A percentile compares a stretch with the other conserved stretches of the same genome.
Conservation (phyloP, 371 early-diverging fungal genomes). For the Apophysomyces trapeziformis region DNA sequence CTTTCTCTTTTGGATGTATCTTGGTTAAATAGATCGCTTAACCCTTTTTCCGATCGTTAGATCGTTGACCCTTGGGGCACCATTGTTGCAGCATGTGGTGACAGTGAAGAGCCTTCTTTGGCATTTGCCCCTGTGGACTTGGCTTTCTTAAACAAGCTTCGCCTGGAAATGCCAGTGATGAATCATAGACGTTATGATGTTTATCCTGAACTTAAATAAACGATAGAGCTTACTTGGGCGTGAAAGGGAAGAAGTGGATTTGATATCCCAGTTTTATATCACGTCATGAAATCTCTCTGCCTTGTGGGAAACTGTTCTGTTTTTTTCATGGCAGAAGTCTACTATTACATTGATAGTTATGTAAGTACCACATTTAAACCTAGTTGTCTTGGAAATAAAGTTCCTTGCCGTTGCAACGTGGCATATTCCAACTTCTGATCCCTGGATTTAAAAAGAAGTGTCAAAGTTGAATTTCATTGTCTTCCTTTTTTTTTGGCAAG, state of each 20-base stretch:
- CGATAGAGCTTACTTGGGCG: neutral
- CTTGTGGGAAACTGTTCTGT: too few relatives aligned
- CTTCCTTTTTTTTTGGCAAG: too few relatives aligned
- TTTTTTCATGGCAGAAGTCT: too few relatives aligned
- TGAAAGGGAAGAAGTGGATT: neutral
- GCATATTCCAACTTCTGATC: too few relatives aligned
- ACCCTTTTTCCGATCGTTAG: conserved; percentile 18
- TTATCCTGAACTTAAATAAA: conserved; percentile 40
- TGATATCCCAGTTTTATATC: neutral
- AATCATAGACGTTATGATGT: conserved; percentile 71
- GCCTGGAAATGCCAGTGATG: conserved; percentile 78
- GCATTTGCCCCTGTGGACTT: conserved; percentile 73
- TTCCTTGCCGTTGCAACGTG: too few relatives aligned
- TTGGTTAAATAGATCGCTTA: neutral
- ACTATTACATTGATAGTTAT: too few relatives aligned
- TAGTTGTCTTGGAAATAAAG: too few relatives aligned
- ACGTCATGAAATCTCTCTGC: neutral
- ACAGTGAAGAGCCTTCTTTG: conserved; percentile 44
- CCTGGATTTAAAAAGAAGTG: too few relatives aligned
- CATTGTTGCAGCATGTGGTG: conserved; percentile 69
- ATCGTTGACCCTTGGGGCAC: conserved; percentile 58
- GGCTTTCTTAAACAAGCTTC: conserved; percentile 57
- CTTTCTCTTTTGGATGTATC: neutral
- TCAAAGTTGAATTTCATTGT: too few relatives aligned
- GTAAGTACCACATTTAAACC: too few relatives aligned